phyloP scores from a whole-genome alignment of 2,329 filamentous ascomycete species.

The Scedosporium apiospermum region DNA sequence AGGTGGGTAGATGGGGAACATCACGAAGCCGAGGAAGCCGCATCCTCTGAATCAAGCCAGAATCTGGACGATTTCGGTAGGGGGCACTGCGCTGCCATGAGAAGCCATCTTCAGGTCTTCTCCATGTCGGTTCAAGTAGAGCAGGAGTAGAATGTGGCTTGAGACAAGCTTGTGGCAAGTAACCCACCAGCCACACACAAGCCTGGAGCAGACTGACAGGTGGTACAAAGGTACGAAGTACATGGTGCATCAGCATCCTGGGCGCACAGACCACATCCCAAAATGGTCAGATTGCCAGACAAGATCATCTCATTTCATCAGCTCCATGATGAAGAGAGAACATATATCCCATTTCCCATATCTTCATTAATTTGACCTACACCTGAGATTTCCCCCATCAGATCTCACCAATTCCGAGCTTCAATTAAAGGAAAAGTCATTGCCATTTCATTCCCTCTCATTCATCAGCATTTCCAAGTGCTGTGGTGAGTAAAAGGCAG shows the following conservation, averaged over 20 bases:
- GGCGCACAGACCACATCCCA: background rate
- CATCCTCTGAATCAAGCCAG: too few relatives aligned
- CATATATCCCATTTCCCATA: background rate
- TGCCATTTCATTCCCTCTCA: background rate
- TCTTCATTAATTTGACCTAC: background rate
- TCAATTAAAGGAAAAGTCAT: background rate
- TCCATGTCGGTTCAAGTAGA: too few relatives aligned
- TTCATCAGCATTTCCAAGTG: background rate
- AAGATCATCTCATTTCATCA: background rate
- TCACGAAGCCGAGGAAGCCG: too few relatives aligned
- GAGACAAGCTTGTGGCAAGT: too few relatives aligned
- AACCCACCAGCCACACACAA: too few relatives aligned
- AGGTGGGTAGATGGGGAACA: too few relatives aligned
- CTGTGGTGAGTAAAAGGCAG: background rate
- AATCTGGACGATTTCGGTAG: too few relatives aligned
- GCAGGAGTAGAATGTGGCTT: too few relatives aligned
- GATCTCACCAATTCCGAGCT: background rate
- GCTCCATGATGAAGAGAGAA: background rate
- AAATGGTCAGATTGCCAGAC: background rate
- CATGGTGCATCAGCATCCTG: background rate
- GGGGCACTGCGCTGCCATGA: too few relatives aligned
- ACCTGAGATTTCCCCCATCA: background rate
- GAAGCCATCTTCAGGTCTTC: too few relatives aligned
- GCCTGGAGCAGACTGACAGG: too few relatives aligned
- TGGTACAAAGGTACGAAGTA: too few relatives aligned